These are phyloP conservation scores for Protomyces lactucae-debilis DNA, from an alignment of 1,139 yeast species.

Conservation along the genomic window DNA sequence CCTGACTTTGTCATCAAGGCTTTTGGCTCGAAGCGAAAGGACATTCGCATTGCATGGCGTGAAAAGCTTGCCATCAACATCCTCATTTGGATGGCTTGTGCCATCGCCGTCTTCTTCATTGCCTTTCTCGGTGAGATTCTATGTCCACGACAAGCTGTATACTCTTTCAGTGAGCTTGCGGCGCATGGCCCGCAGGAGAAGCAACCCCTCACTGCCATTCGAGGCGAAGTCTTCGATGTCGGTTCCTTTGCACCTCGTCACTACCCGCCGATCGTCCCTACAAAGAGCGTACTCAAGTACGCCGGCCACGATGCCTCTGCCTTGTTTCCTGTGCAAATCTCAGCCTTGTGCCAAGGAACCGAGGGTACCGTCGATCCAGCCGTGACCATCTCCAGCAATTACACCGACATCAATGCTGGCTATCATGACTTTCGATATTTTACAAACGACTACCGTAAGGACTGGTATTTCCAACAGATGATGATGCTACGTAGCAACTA, in stretches of 20 bases:
- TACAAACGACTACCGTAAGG: slow-evolving; percentile 43
- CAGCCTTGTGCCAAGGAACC: slow-evolving; percentile 42
- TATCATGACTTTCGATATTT: slow-evolving; percentile 44
- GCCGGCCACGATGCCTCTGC: slow-evolving; percentile 42
- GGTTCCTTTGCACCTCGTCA: slow-evolving; percentile 42
- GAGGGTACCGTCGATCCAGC: slow-evolving; percentile 39
- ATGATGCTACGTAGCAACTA: slow-evolving; percentile 39
- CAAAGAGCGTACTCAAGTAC: slow-evolving; percentile 38
- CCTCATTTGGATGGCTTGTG: slow-evolving; percentile 43
- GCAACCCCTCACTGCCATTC: slow-evolving; percentile 40
- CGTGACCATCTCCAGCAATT: slow-evolving; percentile 39
- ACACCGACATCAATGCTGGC: slow-evolving; percentile 41
- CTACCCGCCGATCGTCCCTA: slow-evolving; percentile 42
- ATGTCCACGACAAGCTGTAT: slow-evolving; percentile 43
- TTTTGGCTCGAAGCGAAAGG: slow-evolving; percentile 40
- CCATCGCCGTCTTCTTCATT: slow-evolving; percentile 39
- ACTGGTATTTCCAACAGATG: slow-evolving; percentile 45
- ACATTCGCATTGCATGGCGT: slow-evolving; percentile 44
- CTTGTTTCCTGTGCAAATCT: slow-evolving; percentile 43
- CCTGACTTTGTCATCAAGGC: slow-evolving; percentile 41
- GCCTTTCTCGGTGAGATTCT: slow-evolving; percentile 44
- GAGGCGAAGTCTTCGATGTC: slow-evolving; percentile 43
- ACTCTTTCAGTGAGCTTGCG: slow-evolving; percentile 39
- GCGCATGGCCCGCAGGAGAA: slow-evolving; percentile 37
- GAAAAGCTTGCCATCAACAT: slow-evolving; percentile 45